Base-by-base conservation (phyloP, 192 early-diverging fungal genomes). In the Dispira simplex region DNA sequence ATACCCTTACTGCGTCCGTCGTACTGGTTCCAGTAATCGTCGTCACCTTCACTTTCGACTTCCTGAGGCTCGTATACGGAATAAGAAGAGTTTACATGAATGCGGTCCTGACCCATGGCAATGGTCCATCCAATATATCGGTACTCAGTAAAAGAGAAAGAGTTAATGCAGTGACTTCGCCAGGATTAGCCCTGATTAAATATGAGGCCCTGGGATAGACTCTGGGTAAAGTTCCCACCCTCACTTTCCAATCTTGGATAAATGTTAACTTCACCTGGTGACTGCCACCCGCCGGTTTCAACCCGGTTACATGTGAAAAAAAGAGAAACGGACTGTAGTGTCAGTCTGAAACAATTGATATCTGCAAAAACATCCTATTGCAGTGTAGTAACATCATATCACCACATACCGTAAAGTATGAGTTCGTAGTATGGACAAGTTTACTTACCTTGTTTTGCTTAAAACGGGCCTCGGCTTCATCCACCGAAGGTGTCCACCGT, bases 1-100 rank as follows among this genome's bases (percentile, higher is more conserved):
- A 43, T 20, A n/a, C 51, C 11, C 51, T 26, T 26, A 10, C 44
- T 25, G 44, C 11, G 44, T 43, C 20, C 32, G 12, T 62, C 59
- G 59, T 62, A 62, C 44, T 62, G 59, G 1, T 14, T 25, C 59
- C 59, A 62, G 44, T 62, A 62, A 21, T 62, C 59, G 44, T 45
- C 59, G 18, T 62, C 59, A 18, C 32, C 43, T 43, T 45, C 56
- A 11, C 27, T 39, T 12, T 18, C 43, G 46, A 46, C 59, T 18
- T 62, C 59, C 0, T 18, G 21, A 8, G 51, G 32, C 32, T 39
- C 32, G 32, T 39, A 6, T 39, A 39, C 6, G 32, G 32, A 39
- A 6, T 39, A 53, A 18, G 26, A 25, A 53, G 26, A n/a, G 51
- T 53, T 53, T 20, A 8, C 26, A 11, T 11, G 18, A 9, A 11